Evolutionary conservation across 495 filamentous ascomycete genomes (phyloP).

Genomic region (Xylaria sp.): DNA sequence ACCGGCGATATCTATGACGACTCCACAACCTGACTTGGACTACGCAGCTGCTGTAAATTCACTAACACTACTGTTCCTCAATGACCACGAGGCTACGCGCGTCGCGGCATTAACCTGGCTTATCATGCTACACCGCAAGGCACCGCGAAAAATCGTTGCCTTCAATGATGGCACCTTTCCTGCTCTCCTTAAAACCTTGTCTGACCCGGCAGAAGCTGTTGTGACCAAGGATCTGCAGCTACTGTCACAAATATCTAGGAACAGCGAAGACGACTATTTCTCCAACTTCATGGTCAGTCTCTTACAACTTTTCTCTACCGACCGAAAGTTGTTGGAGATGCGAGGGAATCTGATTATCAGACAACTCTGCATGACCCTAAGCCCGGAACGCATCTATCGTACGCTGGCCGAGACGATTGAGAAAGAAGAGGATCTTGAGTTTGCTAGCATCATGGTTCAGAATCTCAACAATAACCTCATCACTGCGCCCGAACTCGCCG

Average conservation of each 20-base stretch:
- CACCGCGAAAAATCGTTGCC: slow-evolving; percentile 89
- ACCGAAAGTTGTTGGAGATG: slow-evolving; percentile 87
- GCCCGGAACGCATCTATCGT: slow-evolving; percentile 93
- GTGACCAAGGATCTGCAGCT: slow-evolving; percentile 95
- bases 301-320: slow-evolving; percentile 92
- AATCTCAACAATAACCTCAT: slow-evolving; percentile 99
- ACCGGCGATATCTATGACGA: slow-evolving; percentile 47
- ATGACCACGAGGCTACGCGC: slow-evolving; percentile 94
- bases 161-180: slow-evolving; percentile 98
- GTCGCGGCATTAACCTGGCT: slow-evolving; percentile 95
- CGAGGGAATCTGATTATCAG: slow-evolving; percentile 96
- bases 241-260: slow-evolving; percentile 92
- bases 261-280: slow-evolving; percentile 97
- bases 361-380: slow-evolving; percentile 90
- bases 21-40: slow-evolving; percentile 77
- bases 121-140: slow-evolving; percentile 95
- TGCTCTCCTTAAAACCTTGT: slow-evolving; percentile 93
- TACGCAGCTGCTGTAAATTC: slow-evolving; percentile 97
- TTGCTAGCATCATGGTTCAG: slow-evolving; percentile 99
- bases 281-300: slow-evolving; percentile 98
- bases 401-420: slow-evolving; percentile 96
- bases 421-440: slow-evolving; percentile 97
- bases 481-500: slow-evolving; percentile 92
- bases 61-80: slow-evolving; percentile 90
- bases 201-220: slow-evolving; percentile 93